A percentile compares a stretch with the other conserved stretches of the same genome.
phyloP scores from a whole-genome alignment of 176 grass and related monocot species.

The Oryza meridionalis region DNA sequence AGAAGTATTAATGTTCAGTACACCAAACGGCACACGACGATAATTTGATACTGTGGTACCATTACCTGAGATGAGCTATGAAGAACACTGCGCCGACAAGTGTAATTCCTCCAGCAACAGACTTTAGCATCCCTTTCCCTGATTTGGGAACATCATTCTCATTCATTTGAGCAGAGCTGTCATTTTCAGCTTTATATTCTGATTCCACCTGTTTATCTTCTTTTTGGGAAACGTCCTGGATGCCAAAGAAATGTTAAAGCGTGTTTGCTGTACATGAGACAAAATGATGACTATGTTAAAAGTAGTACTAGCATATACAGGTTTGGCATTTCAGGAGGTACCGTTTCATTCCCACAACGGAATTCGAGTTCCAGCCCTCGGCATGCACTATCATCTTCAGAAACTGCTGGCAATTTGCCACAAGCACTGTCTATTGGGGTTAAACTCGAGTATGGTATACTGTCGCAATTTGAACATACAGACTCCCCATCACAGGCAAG shows the following conservation, averaged over 20 bases:
- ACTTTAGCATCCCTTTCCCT: slow-evolving; percentile 56
- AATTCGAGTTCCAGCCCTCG: slow-evolving; percentile 28
- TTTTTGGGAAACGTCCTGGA: slow-evolving; percentile 36
- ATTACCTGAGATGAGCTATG: slow-evolving; percentile 61
- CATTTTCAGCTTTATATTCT: slow-evolving; percentile 28
- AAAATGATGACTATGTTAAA: background rate
- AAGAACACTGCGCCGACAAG: slow-evolving; percentile 55
- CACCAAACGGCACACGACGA: background rate
- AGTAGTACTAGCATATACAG: background rate
- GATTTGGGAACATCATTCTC: slow-evolving; percentile 39
- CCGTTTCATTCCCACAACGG: slow-evolving; percentile 4
- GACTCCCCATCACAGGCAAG: slow-evolving; percentile 43
- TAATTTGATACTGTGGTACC: background rate
- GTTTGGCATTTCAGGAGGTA: slow-evolving; percentile 18
- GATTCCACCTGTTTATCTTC: background rate
- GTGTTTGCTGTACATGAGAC: background rate
- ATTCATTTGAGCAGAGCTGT: background rate
- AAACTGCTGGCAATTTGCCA: slow-evolving; percentile 16
- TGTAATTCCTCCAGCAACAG: slow-evolving; percentile 67
- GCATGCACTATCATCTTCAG: slow-evolving; percentile 13
- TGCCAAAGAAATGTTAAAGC: slow-evolving; percentile 19
- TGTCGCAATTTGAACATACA: slow-evolving; percentile 38
- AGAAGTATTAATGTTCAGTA: background rate
- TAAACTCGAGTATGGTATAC: slow-evolving; percentile 1
- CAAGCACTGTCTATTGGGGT: slow-evolving; percentile 13